phyloP scores from a whole-genome alignment of 805 yeast genomes.

The Barnettozyma wickerhamii region DNA sequence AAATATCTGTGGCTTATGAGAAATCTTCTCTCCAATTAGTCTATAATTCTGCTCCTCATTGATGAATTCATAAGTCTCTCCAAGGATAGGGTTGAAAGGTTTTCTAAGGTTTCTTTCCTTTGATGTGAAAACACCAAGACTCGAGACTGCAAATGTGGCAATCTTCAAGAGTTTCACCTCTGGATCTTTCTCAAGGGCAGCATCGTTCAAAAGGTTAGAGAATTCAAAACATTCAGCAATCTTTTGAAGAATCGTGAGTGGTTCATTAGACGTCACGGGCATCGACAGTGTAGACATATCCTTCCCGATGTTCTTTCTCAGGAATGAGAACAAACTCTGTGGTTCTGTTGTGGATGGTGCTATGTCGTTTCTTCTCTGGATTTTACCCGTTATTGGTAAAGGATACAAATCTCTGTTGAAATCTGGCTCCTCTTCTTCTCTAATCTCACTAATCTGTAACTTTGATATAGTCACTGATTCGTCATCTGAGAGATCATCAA shows the following conservation, averaged over 20 bases:
- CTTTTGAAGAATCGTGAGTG: constrained; percentile 75
- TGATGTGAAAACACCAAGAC: constrained; percentile 63
- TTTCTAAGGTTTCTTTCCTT: constrained; percentile 77
- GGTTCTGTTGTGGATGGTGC: constrained; percentile 61
- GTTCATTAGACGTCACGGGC: constrained; percentile 95
- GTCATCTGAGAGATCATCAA: constrained; percentile 25
- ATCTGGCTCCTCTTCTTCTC: constrained; percentile 4
- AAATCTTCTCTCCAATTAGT: constrained; percentile 76
- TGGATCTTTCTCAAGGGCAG: constrained; percentile 40
- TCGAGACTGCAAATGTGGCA: constrained; percentile 80
- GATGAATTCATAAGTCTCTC: constrained; percentile 89
- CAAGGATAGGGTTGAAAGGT: constrained; percentile 92
- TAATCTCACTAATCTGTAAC: constrained; percentile 2
- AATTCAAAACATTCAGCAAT: constrained; percentile 81
- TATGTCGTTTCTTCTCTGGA: constrained; percentile 53
- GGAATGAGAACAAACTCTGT: constrained; percentile 73
- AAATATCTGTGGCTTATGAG: constrained; percentile 82
- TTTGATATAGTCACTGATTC: constrained; percentile 23
- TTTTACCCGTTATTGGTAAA: constrained; percentile 46
- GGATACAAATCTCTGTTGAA: constrained; percentile 67
- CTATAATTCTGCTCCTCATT: constrained; percentile 79
- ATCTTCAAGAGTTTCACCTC: constrained; percentile 60
- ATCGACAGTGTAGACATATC: constrained; percentile 81
- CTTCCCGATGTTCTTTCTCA: constrained; percentile 89
- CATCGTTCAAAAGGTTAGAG: constrained; percentile 57